Percentiles rank a stretch among this genome's conserved stretches.
Conservation (phyloP, 1,284 basidiomycete species). For the Porodaedalea pini region DNA sequence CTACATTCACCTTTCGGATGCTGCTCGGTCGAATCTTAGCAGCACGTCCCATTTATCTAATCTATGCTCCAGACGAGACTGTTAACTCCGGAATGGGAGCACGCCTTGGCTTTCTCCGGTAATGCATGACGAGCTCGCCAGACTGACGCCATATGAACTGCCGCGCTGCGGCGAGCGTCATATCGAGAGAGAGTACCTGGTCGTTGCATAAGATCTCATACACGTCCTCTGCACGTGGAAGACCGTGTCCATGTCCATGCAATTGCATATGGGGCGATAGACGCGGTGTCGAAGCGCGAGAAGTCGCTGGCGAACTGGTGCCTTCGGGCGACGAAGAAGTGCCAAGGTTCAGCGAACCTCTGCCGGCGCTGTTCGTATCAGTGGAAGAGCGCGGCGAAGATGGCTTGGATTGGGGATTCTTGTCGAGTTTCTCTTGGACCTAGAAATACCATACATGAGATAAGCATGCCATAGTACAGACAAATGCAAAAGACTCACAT, state of each 20-base stretch:
- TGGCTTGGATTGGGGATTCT: slow-evolving; percentile 32
- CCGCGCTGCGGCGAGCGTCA: slow-evolving; percentile 86
- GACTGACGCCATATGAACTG: slow-evolving; percentile 84
- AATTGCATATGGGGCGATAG: slow-evolving; percentile 6
- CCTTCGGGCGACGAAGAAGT: background rate
- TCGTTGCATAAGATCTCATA: slow-evolving; percentile 91
- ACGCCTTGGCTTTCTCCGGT: slow-evolving; percentile 50
- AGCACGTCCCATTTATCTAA: background rate
- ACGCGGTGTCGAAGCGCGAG: slow-evolving; percentile 11
- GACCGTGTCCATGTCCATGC: slow-evolving; percentile 23
- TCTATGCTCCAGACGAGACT: background rate
- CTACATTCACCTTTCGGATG: background rate
- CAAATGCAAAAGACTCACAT: slow-evolving; percentile 53
- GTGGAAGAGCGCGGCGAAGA: slow-evolving; percentile 41
- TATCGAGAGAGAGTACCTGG: slow-evolving; percentile 71
- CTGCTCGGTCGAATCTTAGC: no score
- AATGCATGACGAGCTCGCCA: slow-evolving; percentile 81
- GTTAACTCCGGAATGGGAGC: background rate
- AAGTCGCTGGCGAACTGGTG: slow-evolving; percentile 1
- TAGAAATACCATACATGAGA: slow-evolving; percentile 28
- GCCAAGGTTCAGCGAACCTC: background rate
- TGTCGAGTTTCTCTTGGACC: slow-evolving; percentile 87
- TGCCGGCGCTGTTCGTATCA: slow-evolving; percentile 30
- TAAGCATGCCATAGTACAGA: background rate
- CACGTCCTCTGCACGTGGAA: slow-evolving; percentile 59